These are phyloP conservation scores for Trametes maxima DNA, from an alignment of 768 basidiomycete species.

Conservation along the genomic window DNA sequence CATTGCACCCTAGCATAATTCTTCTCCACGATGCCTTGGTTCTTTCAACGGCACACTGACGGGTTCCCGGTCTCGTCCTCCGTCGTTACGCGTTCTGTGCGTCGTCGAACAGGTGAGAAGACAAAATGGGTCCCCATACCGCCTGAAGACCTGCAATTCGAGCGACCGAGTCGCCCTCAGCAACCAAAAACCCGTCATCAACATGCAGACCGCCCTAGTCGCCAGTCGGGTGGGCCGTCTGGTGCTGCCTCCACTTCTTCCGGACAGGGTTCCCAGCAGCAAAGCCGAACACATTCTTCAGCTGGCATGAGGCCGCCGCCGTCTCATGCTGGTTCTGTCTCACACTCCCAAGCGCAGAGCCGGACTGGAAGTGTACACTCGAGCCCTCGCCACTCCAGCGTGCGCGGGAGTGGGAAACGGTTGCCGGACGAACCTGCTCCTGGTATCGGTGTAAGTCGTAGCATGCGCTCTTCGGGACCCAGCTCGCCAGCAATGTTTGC, in stretches of 20 bases:
- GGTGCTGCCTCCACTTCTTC: slow-evolving; percentile 36
- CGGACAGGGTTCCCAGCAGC: slow-evolving; percentile 37
- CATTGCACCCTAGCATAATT: background rate
- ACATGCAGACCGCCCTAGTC: slow-evolving; percentile 29
- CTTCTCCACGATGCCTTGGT: background rate
- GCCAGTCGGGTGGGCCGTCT: slow-evolving; percentile 11
- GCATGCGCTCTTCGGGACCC: slow-evolving; percentile 23
- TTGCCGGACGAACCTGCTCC: slow-evolving; percentile 41
- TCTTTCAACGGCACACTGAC: slow-evolving; percentile 4
- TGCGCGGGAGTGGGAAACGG: slow-evolving; percentile 45
- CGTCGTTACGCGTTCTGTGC: background rate
- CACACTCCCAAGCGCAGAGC: slow-evolving; percentile 50
- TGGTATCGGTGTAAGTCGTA: slow-evolving; percentile 8
- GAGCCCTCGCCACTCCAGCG: slow-evolving; percentile 44
- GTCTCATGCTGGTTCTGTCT: slow-evolving; percentile 37
- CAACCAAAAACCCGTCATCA: slow-evolving; percentile 27
- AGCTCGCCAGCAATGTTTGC: slow-evolving; percentile 22
- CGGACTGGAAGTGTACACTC: slow-evolving; percentile 50
- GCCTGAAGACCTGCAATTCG: slow-evolving; percentile 53
- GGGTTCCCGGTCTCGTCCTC: background rate
- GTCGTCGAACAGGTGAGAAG: slow-evolving; percentile 47
- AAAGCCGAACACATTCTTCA: slow-evolving; percentile 40
- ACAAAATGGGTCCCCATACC: slow-evolving; percentile 66
- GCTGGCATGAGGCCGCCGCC: slow-evolving; percentile 18
- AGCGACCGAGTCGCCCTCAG: slow-evolving; percentile 45